Conservation (phyloP, 352 stramenopile species). For the Phytophthora aleatoria region DNA sequence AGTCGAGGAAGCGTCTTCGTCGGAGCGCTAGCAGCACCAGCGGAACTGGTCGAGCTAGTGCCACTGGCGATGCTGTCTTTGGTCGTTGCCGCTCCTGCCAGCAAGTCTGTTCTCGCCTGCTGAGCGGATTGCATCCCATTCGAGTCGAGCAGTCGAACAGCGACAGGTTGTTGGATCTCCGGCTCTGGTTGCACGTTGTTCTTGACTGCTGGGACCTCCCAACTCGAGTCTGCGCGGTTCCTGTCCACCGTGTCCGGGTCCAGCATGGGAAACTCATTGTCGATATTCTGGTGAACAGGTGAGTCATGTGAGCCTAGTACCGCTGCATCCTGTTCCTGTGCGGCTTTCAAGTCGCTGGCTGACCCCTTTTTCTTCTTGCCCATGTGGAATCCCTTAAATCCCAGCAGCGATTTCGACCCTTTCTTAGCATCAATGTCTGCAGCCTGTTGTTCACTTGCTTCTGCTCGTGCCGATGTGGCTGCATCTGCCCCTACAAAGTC, state of each 20-base stretch:
- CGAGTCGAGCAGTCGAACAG: conserved; percentile 25
- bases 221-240: conserved; percentile 45
- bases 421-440: conserved; percentile 27
- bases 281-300: neutral
- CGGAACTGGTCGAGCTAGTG: conserved; percentile 17
- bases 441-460: conserved; percentile 5
- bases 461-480: neutral
- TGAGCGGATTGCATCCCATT: conserved; percentile 19
- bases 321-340: conserved; percentile 15
- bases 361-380: conserved; percentile 31
- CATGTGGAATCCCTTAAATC: conserved; percentile 34
- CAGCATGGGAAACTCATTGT: conserved; percentile 43
- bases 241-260: conserved; percentile 39
- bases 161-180: conserved; percentile 1
- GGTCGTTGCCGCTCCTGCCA: neutral
- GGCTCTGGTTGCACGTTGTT: conserved; percentile 8
- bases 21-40: neutral
- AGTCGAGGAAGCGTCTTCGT: conserved; percentile 33
- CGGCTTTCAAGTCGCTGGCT: conserved; percentile 15
- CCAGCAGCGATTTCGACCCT: conserved; percentile 23
- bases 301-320: conserved; percentile 15
- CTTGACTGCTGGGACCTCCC: conserved; percentile 29
- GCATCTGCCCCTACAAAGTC: conserved; percentile 23
- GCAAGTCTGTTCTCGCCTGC: conserved; percentile 21
- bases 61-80: conserved; percentile 19